A percentile compares a stretch with the other conserved stretches of the same genome.
Conservation (phyloP, 306 rosid genomes). For the Crataegus laevigata region DNA sequence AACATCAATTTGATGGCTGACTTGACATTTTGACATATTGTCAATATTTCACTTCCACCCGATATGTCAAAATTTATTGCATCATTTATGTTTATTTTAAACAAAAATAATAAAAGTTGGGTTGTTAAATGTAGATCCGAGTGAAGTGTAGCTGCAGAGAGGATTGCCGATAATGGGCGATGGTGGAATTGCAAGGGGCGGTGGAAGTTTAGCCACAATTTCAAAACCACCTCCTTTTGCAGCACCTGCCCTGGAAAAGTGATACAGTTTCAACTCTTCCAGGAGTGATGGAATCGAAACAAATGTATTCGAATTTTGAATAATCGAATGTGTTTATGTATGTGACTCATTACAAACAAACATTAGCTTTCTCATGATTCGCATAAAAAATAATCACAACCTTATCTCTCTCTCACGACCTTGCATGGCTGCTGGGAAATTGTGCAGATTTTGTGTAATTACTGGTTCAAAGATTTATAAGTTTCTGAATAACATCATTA, state of each 20-base stretch:
- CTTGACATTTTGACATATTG: too few relatives aligned
- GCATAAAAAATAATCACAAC: too few relatives aligned
- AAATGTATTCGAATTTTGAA: neutral
- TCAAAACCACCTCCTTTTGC: slow-evolving; percentile 33
- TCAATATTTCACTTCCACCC: too few relatives aligned
- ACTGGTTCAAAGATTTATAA: too few relatives aligned
- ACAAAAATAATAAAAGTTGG: too few relatives aligned
- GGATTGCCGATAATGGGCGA: slow-evolving; percentile 67
- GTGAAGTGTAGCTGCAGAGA: slow-evolving; percentile 60
- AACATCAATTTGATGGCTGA: too few relatives aligned
- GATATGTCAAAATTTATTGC: too few relatives aligned
- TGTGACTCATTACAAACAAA: neutral
- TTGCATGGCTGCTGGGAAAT: too few relatives aligned
- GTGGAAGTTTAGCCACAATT: slow-evolving; percentile 59
- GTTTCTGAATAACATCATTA: too few relatives aligned
- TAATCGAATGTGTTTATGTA: neutral
- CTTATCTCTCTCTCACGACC: too few relatives aligned
- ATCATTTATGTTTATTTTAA: too few relatives aligned
- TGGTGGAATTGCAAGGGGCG: slow-evolving; percentile 66
- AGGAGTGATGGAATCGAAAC: neutral
- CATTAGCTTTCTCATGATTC: neutral
- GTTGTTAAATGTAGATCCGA: slow-evolving; percentile 49
- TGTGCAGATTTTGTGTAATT: too few relatives aligned
- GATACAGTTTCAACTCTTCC: neutral
- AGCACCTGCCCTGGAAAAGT: neutral